phyloP scores from a whole-genome alignment of 1,284 basidiomycete species.

The Sanghuangporus baumii region DNA sequence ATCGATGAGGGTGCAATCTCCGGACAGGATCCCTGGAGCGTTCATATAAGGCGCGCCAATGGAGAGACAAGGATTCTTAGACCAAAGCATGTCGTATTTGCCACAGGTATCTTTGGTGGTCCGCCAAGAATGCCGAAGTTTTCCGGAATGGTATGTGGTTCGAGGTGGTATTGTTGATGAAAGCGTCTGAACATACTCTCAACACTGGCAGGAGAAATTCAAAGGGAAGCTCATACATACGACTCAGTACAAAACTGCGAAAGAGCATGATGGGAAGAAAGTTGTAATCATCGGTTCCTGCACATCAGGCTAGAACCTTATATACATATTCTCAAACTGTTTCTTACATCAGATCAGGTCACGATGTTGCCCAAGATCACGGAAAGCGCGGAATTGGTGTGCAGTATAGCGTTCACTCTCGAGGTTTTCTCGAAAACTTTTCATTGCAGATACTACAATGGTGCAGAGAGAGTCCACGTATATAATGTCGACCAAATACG shows the following conservation, averaged over 20 bases:
- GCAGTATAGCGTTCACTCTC: background rate
- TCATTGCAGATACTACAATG: slow-evolving; percentile 20
- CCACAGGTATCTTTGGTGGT: slow-evolving; percentile 33
- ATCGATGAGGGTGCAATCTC: slow-evolving; percentile 22
- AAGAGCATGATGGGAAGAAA: slow-evolving; percentile 49
- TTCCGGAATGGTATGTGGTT: slow-evolving; percentile 6
- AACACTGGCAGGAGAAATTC: slow-evolving; percentile 42
- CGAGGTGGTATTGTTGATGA: background rate
- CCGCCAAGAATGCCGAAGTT: slow-evolving; percentile 26
- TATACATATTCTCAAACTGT: background rate
- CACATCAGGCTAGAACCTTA: slow-evolving; percentile 41
- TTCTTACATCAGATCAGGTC: slow-evolving; percentile 6
- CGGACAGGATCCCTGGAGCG: slow-evolving; percentile 30
- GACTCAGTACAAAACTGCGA: slow-evolving; percentile 40
- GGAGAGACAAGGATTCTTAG: slow-evolving; percentile 26
- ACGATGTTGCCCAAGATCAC: slow-evolving; percentile 32
- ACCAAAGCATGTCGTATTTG: slow-evolving; percentile 27
- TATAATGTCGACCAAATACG: slow-evolving; percentile 32
- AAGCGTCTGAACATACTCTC: background rate
- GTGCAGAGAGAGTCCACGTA: slow-evolving; percentile 35
- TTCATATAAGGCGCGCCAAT: slow-evolving; percentile 25
- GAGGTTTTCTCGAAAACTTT: background rate
- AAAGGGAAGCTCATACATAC: slow-evolving; percentile 55
- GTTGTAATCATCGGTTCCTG: slow-evolving; percentile 57
- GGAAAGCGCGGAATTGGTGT: slow-evolving; percentile 28